A percentile compares a stretch with the other conserved stretches of the same genome.
Conservation (phyloP, 371 early-diverging fungal species). For the Mucor piriformis region DNA sequence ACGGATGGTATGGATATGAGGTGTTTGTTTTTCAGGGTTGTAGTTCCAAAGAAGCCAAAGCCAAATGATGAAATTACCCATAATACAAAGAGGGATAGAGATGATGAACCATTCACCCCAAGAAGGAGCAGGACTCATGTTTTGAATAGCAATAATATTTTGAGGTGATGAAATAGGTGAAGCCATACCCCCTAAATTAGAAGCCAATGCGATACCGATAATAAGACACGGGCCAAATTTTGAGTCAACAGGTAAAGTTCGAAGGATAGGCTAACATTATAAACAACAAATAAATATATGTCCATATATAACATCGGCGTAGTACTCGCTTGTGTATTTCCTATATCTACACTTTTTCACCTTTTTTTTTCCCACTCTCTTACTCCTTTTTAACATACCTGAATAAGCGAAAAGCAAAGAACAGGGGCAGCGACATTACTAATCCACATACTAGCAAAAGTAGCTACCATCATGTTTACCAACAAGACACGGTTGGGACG, state of each 20-base stretch:
- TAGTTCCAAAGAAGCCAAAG: conserved; percentile 61
- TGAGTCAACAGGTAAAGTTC: conserved; percentile 69
- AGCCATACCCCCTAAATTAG: conserved; percentile 89
- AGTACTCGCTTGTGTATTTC: not conserved
- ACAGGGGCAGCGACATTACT: conserved; percentile 98
- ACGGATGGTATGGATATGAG: conserved; percentile 59
- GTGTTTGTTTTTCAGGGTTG: conserved; percentile 64
- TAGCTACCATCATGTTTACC: conserved; percentile 93
- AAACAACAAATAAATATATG: not conserved
- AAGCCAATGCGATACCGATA: conserved; percentile 81
- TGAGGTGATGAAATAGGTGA: conserved; percentile 86
- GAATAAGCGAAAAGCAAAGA: conserved; percentile 92
- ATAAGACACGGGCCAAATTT: conserved; percentile 72
- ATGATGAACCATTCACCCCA: conserved; percentile 71
- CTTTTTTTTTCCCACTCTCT: not conserved
- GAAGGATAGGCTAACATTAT: conserved; percentile 66
- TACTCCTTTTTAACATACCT: conserved; percentile 45
- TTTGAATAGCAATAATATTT: conserved; percentile 75
- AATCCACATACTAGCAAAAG: conserved; percentile 97
- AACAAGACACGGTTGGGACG: conserved; percentile 82
- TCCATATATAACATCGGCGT: not conserved
- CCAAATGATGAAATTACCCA: conserved; percentile 76
- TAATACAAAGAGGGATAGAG: conserved; percentile 61
- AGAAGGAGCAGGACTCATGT: conserved; percentile 75
- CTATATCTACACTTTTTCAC: not conserved